Percentiles rank a stretch among this genome's conserved stretches.
Evolutionary conservation across 768 basidiomycete genomes (phyloP).

Genomic region (Aureoboletus auriporus): DNA sequence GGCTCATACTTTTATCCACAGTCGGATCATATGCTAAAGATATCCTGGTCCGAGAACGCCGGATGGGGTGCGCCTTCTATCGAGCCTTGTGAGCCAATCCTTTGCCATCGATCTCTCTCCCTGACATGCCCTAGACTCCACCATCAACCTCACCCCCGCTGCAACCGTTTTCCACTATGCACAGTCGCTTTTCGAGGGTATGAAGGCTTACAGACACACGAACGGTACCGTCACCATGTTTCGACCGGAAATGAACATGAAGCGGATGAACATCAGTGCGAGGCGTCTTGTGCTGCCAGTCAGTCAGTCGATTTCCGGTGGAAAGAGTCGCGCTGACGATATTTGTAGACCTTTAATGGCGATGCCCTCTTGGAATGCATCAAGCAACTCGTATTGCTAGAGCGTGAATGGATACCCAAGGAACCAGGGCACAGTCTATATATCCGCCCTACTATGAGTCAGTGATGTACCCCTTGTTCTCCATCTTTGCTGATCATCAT

Average conservation of each 20-base stretch:
- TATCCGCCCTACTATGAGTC: constrained; percentile 76
- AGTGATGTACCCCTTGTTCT: constrained; percentile 7
- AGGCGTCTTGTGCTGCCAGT: constrained; percentile 73
- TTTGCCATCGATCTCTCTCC: not conserved
- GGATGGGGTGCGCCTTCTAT: constrained; percentile 88
- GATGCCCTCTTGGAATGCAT: constrained; percentile 73
- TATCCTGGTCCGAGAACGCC: constrained; percentile 61
- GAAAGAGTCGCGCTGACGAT: no score
- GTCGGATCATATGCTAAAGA: constrained; percentile 87
- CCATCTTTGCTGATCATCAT: not conserved
- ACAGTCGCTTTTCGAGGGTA: constrained; percentile 86
- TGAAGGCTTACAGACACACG: constrained; percentile 86
- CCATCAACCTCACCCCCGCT: constrained; percentile 25
- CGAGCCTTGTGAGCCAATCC: constrained; percentile 61
- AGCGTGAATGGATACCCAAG: constrained; percentile 88
- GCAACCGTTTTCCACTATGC: constrained; percentile 90
- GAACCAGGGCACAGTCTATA: constrained; percentile 89
- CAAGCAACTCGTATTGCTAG: constrained; percentile 79
- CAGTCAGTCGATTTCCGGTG: constrained; percentile 19
- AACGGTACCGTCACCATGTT: constrained; percentile 78
- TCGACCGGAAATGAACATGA: constrained; percentile 97
- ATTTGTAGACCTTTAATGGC: constrained; percentile 67
- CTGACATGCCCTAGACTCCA: constrained; percentile 16
- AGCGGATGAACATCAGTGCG: constrained; percentile 87
- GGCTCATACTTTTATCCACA: constrained; percentile 23